phyloP scores from a whole-genome alignment of 495 filamentous ascomycete genomes.

The Penicillium cosmopolitanum region DNA sequence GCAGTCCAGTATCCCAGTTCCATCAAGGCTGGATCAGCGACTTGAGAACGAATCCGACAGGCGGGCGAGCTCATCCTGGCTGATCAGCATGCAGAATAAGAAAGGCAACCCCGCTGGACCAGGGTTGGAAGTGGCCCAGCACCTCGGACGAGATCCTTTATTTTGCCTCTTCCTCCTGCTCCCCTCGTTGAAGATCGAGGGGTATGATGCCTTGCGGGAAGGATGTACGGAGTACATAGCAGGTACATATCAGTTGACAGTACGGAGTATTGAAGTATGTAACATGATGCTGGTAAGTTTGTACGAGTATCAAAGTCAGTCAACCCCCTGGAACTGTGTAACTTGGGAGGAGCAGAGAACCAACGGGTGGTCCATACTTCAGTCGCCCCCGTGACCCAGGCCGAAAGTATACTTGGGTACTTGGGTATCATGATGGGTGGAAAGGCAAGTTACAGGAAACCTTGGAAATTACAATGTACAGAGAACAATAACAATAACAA shows the following conservation, averaged over 20 bases:
- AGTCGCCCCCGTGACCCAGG: conserved; percentile 7
- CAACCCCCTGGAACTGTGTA: conserved; percentile 23
- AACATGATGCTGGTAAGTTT: neutral
- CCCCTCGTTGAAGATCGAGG: neutral
- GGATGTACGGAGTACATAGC: neutral
- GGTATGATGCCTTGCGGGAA: neutral
- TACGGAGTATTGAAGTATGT: neutral
- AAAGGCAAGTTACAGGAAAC: too few relatives aligned
- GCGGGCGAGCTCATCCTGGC: conserved; percentile 9
- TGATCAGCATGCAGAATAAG: conserved; percentile 14
- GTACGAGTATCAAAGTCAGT: neutral
- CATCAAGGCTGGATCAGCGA: conserved; percentile 13
- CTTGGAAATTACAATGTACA: too few relatives aligned
- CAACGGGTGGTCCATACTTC: conserved; percentile 13
- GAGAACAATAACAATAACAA: neutral
- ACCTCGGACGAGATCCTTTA: conserved; percentile 2
- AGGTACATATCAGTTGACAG: conserved; percentile 6
- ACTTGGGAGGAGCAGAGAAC: neutral
- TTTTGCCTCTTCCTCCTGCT: neutral
- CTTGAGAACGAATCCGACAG: conserved; percentile 15
- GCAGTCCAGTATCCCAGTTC: conserved; percentile 8
- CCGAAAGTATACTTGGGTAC: neutral
- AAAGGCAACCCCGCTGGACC: conserved; percentile 8
- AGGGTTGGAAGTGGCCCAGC: conserved; percentile 9
- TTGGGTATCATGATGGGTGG: too few relatives aligned